Evolutionary conservation across 2,329 filamentous ascomycete genomes (phyloP).

Genomic region (Aspergillus sergii): DNA sequence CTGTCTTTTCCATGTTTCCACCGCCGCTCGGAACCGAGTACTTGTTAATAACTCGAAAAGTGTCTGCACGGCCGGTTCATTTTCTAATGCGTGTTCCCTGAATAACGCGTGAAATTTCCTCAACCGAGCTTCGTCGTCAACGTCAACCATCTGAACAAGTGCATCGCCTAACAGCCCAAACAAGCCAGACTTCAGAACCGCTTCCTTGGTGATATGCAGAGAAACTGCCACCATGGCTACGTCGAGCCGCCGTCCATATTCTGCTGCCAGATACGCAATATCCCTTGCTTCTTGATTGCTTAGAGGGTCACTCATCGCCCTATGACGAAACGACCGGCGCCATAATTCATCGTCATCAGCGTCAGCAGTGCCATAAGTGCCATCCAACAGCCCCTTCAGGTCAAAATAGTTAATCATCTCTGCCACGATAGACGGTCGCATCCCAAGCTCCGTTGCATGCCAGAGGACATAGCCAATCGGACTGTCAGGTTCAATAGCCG

Average conservation of each 20-base stretch:
- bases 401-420: not conserved
- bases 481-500: rapidly evolving
- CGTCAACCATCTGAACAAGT: not conserved
- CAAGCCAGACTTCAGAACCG: not conserved
- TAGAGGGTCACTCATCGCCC: too few relatives aligned
- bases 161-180: slow-evolving; percentile 1
- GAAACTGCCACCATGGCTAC: not conserved
- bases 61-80: not conserved
- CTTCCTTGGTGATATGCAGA: not conserved
- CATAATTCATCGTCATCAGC: not conserved
- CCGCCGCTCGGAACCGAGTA: not conserved
- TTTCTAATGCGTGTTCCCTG: not conserved
- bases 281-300: rapidly evolving
- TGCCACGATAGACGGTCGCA: not conserved
- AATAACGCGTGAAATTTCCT: not conserved
- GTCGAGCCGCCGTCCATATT: not conserved
- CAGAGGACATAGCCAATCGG: not conserved
- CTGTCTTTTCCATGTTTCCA: not conserved
- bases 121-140: not conserved
- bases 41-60: not conserved
- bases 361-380: not conserved
- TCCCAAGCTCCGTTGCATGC: not conserved
- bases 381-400: not conserved
- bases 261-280: not conserved
- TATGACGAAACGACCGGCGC: too few relatives aligned